Evolutionary conservation across 768 basidiomycete genomes (phyloP).

Genomic region (Piloderma croceum): DNA sequence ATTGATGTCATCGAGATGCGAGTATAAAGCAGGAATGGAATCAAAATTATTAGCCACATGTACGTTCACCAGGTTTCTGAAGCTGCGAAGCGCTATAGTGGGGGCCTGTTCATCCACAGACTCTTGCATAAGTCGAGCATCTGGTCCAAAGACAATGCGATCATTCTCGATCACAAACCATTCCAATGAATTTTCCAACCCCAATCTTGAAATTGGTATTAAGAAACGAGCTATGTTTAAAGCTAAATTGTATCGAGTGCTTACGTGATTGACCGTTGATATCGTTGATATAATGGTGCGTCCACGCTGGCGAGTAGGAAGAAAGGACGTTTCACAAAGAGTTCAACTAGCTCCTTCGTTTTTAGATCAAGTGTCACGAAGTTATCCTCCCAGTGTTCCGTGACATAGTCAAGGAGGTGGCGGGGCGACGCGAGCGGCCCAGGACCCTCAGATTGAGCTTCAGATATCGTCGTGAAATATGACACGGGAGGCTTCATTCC

Average conservation of each 20-base stretch:
- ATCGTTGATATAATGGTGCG: constrained; percentile 73
- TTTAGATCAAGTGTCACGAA: constrained; percentile 77
- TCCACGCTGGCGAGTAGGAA: constrained; percentile 82
- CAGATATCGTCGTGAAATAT: too few relatives aligned
- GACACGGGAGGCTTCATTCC: too few relatives aligned
- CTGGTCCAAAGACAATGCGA: constrained; percentile 14
- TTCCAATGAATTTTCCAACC: constrained; percentile 61
- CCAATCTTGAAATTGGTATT: too few relatives aligned
- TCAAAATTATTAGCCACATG: constrained; percentile 62
- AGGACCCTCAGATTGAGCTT: too few relatives aligned
- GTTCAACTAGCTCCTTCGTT: constrained; percentile 49
- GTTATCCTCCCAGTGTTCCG: constrained; percentile 71
- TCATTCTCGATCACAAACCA: constrained; percentile 77
- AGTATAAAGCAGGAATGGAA: constrained; percentile 46
- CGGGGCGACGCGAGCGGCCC: too few relatives aligned
- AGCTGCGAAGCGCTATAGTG: too few relatives aligned
- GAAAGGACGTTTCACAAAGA: constrained; percentile 83
- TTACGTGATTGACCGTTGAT: constrained; percentile 49
- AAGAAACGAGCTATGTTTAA: too few relatives aligned
- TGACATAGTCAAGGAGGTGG: constrained; percentile 71
- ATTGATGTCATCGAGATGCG: constrained; percentile 63
- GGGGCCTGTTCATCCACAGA: too few relatives aligned
- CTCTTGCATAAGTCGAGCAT: constrained; percentile 16
- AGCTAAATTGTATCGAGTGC: too few relatives aligned
- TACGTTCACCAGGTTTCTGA: constrained; percentile 51